A percentile compares a stretch with the other conserved stretches of the same genome.
phyloP scores from a whole-genome alignment of 768 basidiomycete species.

The Mycena capillaripes region DNA sequence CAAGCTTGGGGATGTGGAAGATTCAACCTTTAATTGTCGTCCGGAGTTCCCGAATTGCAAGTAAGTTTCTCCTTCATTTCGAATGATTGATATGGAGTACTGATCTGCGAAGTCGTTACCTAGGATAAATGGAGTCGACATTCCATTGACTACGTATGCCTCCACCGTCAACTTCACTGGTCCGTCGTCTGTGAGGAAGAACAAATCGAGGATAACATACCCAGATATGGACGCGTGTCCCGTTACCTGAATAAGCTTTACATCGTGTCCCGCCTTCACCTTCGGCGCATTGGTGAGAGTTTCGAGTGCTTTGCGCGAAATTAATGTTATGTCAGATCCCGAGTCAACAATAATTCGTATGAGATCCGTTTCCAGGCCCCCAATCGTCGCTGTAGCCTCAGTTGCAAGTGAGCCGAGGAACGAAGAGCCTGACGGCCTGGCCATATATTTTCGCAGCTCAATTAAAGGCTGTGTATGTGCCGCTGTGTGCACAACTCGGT shows the following conservation, averaged over 20 bases:
- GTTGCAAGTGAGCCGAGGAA: constrained; percentile 49
- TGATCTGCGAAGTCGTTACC: constrained; percentile 51
- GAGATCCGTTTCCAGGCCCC: no score
- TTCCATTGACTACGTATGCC: neutral
- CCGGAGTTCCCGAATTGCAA: constrained; percentile 36
- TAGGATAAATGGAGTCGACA: constrained; percentile 44
- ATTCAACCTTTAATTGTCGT: neutral
- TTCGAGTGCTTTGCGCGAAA: no score
- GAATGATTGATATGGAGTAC: constrained; percentile 47
- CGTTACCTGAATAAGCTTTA: constrained; percentile 19
- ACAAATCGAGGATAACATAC: neutral
- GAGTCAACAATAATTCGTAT: no score
- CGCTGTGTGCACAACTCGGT: no score
- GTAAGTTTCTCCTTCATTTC: constrained; percentile 25
- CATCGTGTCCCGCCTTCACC: constrained; percentile 41
- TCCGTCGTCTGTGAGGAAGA: neutral
- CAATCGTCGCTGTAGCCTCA: neutral
- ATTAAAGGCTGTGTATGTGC: constrained; percentile 13
- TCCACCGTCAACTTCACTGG: neutral
- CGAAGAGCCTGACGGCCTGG: constrained; percentile 46
- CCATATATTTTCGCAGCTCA: constrained; percentile 37
- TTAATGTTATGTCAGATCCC: no score
- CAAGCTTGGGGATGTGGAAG: no score
- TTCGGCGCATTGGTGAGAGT: constrained; percentile 28
- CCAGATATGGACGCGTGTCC: neutral